Evolutionary conservation across 2,329 filamentous ascomycete species (phyloP), one percentile per base, ranked within the genome.

Genomic region (Botrytis byssoidea): DNA sequence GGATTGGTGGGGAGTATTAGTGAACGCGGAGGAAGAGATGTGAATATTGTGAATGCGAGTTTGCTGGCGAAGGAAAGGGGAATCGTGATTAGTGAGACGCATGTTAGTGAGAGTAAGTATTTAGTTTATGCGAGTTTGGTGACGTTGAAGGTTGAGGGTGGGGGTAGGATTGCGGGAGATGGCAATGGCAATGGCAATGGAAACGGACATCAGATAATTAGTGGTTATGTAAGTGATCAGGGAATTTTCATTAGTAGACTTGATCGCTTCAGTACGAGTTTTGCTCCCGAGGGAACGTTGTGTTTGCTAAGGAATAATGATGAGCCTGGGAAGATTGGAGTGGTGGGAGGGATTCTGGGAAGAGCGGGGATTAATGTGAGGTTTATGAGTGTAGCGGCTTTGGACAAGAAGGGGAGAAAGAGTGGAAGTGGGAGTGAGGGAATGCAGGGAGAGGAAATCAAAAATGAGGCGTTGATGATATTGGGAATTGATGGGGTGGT

Each of bases 271-370:
- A 88, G 87, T 57, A 92, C 92, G 0, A 89, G 89, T 7, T 95
- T 96, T 77, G 86, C 88, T 18, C 92, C 93, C 0, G 88, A 92
- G 74, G 93, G 93, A 0, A 93, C 89, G 0, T 81, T 95, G 74
- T 85, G 95, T n/a, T 91, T 95, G 74, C 88, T 93, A 78, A 88
- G 93, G 79, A 95, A 95, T 83, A 94, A 93, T 79, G 93, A 96
- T 79, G 87, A 90, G 76, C 92, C 92, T 0, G 93, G 93, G 18
- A 95, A 94, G 85, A 95, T 96, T 80, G 93, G 93, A 3, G 89
- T 90, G 55, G 93, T 96, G 4, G 93, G 93, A 0, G 90, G 86
- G 74, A 86, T 90, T 70, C 83, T 95, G 40, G 93, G 93, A 0
- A 86, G 86, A 55, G 88, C 91, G 55, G 89, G 89, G 0, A 89